These are phyloP conservation scores for Hysterangium stoloniferum DNA, from an alignment of 768 basidiomycete genomes.

Conservation along the genomic window DNA sequence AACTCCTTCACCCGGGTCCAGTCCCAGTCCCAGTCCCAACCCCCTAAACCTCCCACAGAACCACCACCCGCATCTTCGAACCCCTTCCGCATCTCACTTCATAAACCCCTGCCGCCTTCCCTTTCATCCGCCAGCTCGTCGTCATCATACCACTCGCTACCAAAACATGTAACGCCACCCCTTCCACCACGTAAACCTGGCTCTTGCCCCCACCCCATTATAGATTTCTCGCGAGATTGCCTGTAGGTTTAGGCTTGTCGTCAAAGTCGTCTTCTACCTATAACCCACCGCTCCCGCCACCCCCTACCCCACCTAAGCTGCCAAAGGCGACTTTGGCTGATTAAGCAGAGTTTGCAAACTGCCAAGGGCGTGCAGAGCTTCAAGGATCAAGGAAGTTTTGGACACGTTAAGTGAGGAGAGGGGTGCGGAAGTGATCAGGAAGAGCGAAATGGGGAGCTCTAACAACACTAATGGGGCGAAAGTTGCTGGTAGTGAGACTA, in stretches of 20 bases:
- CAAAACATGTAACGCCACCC: slow-evolving; percentile 29
- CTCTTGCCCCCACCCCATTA: slow-evolving; percentile 20
- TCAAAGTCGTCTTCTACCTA: slow-evolving; percentile 7
- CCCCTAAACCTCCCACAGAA: too few relatives aligned
- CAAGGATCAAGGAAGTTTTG: slow-evolving; percentile 60
- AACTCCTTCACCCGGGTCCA: slow-evolving; percentile 2
- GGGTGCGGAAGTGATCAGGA: slow-evolving; percentile 62
- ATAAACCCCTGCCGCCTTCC: background rate
- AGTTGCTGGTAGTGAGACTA: background rate
- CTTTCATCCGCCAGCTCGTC: slow-evolving; percentile 2
- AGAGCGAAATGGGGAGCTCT: slow-evolving; percentile 37
- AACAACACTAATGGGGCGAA: background rate
- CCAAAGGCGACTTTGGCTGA: slow-evolving; percentile 54
- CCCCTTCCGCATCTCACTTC: slow-evolving; percentile 18
- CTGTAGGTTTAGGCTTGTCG: slow-evolving; percentile 14
- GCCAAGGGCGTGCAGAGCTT: slow-evolving; percentile 62
- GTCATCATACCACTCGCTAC: slow-evolving; percentile 5
- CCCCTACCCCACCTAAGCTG: slow-evolving; percentile 12
- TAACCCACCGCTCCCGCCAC: slow-evolving; percentile 17
- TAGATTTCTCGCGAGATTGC: slow-evolving; percentile 31
- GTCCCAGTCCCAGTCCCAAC: background rate
- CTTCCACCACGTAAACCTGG: slow-evolving; percentile 46
- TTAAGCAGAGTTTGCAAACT: slow-evolving; percentile 67
- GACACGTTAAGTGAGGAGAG: slow-evolving; percentile 61
- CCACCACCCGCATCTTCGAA: background rate